Evolutionary conservation across 192 early-diverging fungal genomes (phyloP).

Genomic region (Backusella luteola): DNA sequence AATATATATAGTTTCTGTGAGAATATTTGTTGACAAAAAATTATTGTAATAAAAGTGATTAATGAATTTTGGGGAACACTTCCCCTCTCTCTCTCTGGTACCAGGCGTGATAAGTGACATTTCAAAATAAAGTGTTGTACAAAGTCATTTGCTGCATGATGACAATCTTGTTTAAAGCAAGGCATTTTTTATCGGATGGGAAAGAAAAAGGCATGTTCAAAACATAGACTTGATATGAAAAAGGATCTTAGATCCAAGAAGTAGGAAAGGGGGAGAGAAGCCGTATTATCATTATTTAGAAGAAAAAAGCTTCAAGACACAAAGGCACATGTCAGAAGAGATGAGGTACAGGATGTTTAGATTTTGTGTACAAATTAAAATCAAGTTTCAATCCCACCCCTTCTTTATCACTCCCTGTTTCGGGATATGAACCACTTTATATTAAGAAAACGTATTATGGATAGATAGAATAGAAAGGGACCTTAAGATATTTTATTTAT

Average conservation of each 20-base stretch:
- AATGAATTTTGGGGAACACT: too few species aligned
- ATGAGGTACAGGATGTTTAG: not conserved
- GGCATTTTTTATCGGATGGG: not conserved
- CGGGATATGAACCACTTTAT: not conserved
- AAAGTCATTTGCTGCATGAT: conserved; percentile 4
- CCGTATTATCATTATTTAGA: too few species aligned
- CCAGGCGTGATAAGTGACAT: too few species aligned
- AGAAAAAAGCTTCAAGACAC: too few species aligned
- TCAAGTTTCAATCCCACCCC: not conserved
- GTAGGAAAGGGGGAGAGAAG: too few species aligned
- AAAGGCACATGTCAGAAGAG: not conserved
- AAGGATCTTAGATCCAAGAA: not conserved
- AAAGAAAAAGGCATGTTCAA: not conserved
- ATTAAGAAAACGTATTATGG: not conserved
- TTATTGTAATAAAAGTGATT: too few species aligned
- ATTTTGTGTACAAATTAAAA: not conserved
- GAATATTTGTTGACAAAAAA: too few species aligned
- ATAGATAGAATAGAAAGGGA: too few species aligned
- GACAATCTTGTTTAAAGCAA: not conserved
- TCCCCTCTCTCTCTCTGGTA: too few species aligned
- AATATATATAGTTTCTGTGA: too few species aligned
- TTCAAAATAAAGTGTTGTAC: not conserved
- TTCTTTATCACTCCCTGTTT: not conserved
- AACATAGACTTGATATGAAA: too few species aligned
- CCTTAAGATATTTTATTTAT: not conserved